Conservation (phyloP, 1,139 yeast species). For the Yamadazyma pseudoaaseri region DNA sequence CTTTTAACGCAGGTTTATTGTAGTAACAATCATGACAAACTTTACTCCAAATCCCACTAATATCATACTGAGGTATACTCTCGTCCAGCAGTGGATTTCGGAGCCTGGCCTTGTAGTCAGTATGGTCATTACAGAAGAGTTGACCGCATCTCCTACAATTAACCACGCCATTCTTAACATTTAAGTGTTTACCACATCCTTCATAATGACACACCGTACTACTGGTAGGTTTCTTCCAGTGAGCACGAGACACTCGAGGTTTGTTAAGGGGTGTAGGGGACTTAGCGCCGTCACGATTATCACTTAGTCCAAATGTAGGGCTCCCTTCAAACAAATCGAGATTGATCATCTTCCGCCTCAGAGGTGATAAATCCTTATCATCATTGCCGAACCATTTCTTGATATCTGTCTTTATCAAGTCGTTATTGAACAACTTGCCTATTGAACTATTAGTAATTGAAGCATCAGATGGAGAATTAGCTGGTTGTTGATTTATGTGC, state of each 20-base stretch:
- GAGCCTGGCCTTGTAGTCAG: slow-evolving; percentile 49
- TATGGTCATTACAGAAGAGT: slow-evolving; percentile 66
- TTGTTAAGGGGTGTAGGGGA: slow-evolving; percentile 10
- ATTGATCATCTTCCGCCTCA: slow-evolving; percentile 25
- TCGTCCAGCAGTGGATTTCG: slow-evolving; percentile 31
- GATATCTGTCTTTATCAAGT: slow-evolving; percentile 20
- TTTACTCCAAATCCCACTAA: slow-evolving; percentile 62
- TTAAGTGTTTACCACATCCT: slow-evolving; percentile 40
- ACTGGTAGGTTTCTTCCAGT: slow-evolving; percentile 59
- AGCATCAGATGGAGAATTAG: neutral
- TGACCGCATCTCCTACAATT: slow-evolving; percentile 75
- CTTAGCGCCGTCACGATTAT: slow-evolving; percentile 7
- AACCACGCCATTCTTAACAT: slow-evolving; percentile 49
- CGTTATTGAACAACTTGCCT: slow-evolving; percentile 16
- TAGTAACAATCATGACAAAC: slow-evolving; percentile 67
- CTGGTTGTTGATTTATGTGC: slow-evolving; percentile 34
- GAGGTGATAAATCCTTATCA: slow-evolving; percentile 15
- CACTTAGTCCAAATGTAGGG: slow-evolving; percentile 32
- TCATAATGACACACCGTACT: slow-evolving; percentile 30
- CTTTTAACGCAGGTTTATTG: slow-evolving; percentile 53
- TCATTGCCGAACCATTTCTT: slow-evolving; percentile 21
- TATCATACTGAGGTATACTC: slow-evolving; percentile 37
- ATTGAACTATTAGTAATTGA: slow-evolving; percentile 6
- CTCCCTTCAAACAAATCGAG: slow-evolving; percentile 36
- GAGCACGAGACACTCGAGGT: slow-evolving; percentile 45